Percentiles rank a stretch among this genome's conserved stretches.
These are phyloP conservation scores for Euphorbia neoarborescens DNA, from an alignment of 441 rosid genomes.

Conservation along the genomic window DNA sequence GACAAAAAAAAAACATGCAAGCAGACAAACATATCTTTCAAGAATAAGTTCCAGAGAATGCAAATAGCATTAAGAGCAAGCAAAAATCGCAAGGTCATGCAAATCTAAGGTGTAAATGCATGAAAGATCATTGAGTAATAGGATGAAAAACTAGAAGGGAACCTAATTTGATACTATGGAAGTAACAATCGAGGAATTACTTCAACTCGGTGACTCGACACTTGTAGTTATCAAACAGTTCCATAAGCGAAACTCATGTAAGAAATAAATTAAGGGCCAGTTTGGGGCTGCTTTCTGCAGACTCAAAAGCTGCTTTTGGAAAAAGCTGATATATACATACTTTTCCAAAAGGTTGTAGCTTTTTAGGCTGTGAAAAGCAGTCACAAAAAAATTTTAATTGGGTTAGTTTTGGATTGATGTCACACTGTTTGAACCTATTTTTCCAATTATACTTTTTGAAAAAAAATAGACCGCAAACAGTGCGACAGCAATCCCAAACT, in stretches of 20 bases:
- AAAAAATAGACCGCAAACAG: too few relatives aligned
- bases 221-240: not conserved
- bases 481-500: too few relatives aligned
- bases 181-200: not conserved
- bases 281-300: too few relatives aligned
- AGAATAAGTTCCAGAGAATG: slow-evolving; percentile 15
- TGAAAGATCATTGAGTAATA: slow-evolving; percentile 10
- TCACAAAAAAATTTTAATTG: too few relatives aligned
- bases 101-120: not conserved
- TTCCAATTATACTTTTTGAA: too few relatives aligned
- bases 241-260: not conserved
- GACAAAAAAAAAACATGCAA: not conserved
- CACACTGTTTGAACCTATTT: too few relatives aligned
- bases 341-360: too few relatives aligned
- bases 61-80: not conserved
- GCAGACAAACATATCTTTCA: slow-evolving; percentile 2
- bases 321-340: too few relatives aligned
- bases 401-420: too few relatives aligned
- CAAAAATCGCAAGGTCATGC: not conserved
- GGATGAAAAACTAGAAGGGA: not conserved
- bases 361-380: too few relatives aligned
- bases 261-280: too few relatives aligned
- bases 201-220: not conserved
- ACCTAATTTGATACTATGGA: not conserved
- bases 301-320: too few relatives aligned